phyloP scores from a whole-genome alignment of 164 flowering plant species.

The Litsea cubeba region DNA sequence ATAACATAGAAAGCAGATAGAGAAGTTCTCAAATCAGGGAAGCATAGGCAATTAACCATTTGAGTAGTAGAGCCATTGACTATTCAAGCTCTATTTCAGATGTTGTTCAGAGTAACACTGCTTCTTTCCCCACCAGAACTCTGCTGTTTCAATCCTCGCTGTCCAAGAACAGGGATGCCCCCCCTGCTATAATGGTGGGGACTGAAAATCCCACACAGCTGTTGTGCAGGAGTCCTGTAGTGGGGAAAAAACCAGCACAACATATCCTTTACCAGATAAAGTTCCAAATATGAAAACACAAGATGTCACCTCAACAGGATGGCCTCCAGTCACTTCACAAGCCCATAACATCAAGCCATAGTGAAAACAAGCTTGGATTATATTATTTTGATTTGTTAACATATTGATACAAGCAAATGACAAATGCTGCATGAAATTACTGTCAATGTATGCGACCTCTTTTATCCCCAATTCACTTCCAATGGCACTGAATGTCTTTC shows the following conservation, averaged over 20 bases:
- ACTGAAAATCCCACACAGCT: no score
- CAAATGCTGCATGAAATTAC: not conserved
- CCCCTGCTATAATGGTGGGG: no score
- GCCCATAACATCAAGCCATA: not conserved
- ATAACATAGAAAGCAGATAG: no score
- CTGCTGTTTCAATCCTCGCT: no score
- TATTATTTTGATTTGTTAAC: not conserved
- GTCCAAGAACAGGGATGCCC: no score
- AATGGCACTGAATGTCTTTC: constrained; percentile 19
- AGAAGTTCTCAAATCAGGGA: no score
- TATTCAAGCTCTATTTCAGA: not conserved
- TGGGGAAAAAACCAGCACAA: not conserved
- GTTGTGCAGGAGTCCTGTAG: no score
- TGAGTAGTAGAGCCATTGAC: not conserved
- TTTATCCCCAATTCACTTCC: constrained; percentile 15
- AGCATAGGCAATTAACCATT: no score
- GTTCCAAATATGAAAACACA: not conserved
- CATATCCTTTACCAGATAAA: not conserved
- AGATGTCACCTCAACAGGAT: not conserved
- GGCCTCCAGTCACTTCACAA: not conserved
- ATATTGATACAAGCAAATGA: not conserved
- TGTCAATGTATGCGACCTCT: not conserved
- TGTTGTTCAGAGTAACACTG: not conserved
- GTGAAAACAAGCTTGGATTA: not conserved
- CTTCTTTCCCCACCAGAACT: no score